These are phyloP conservation scores for Funneliformis caledonium DNA, from an alignment of 371 early-diverging fungal genomes.

Conservation along the genomic window DNA sequence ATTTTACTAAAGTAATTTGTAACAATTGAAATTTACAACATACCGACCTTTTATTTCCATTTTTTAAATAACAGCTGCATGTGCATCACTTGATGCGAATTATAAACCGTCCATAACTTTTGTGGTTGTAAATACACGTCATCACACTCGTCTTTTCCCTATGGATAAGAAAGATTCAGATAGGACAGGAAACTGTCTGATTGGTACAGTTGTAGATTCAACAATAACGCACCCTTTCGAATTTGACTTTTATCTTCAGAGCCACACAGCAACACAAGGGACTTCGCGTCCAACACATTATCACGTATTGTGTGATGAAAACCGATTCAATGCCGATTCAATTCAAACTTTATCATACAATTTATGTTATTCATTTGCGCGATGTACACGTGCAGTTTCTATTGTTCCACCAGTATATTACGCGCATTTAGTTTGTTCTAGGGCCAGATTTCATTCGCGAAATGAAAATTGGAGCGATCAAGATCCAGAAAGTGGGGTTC, in stretches of 20 bases:
- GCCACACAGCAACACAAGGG: slow-evolving; percentile 84
- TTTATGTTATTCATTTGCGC: slow-evolving; percentile 81
- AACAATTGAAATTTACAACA: not conserved
- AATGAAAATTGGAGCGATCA: not conserved
- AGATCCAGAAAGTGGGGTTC: not conserved
- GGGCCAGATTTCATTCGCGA: slow-evolving; percentile 79
- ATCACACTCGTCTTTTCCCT: slow-evolving; percentile 92
- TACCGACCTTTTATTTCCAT: not conserved
- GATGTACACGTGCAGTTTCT: slow-evolving; percentile 81
- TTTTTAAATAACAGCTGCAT: slow-evolving; percentile 54
- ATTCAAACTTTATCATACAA: slow-evolving; percentile 76
- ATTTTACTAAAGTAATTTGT: not conserved
- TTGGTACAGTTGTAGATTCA: not conserved
- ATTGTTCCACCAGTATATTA: slow-evolving; percentile 83
- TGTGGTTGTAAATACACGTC: slow-evolving; percentile 88
- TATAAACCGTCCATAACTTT: slow-evolving; percentile 80
- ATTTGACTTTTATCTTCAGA: slow-evolving; percentile 90
- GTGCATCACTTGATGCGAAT: slow-evolving; percentile 56
- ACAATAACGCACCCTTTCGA: slow-evolving; percentile 81
- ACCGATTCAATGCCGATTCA: slow-evolving; percentile 62
- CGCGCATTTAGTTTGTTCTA: slow-evolving; percentile 81
- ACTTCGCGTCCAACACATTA: slow-evolving; percentile 87
- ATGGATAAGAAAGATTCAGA: slow-evolving; percentile 64
- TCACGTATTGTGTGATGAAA: slow-evolving; percentile 80
- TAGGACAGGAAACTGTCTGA: slow-evolving; percentile 51